Conservation (phyloP, 1,284 basidiomycete genomes). For the Sporisorium scitamineum region DNA sequence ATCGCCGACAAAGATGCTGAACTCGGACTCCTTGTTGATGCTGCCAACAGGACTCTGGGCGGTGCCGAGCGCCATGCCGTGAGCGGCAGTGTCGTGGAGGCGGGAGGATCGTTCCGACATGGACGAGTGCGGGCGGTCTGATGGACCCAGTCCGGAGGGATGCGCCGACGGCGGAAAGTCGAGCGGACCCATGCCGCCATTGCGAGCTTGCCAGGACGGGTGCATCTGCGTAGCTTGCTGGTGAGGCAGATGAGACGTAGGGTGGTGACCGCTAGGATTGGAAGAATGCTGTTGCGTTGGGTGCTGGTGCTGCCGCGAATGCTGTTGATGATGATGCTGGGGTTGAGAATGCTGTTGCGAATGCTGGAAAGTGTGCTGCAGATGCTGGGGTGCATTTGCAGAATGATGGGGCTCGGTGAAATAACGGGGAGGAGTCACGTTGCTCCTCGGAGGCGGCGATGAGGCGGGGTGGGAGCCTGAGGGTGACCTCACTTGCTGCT, state of each 20-base stretch:
- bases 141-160: conserved; percentile 17
- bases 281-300: conserved; percentile 8
- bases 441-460: conserved; percentile 41
- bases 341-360: conserved; percentile 11
- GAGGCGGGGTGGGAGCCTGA: conserved; percentile 41
- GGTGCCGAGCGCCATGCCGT: conserved; percentile 19
- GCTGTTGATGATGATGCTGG: conserved; percentile 15
- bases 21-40: conserved; percentile 45
- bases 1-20: conserved; percentile 63
- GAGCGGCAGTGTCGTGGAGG: conserved; percentile 9
- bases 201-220: conserved; percentile 27
- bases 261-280: conserved; percentile 6
- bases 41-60: conserved; percentile 32
- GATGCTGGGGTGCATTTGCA: conserved; percentile 22
- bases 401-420: conserved; percentile 27
- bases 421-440: conserved; percentile 42
- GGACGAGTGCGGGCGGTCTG: conserved; percentile 49
- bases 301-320: conserved; percentile 11
- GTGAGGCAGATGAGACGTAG: not conserved
- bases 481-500: conserved; percentile 24
- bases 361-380: conserved; percentile 15
- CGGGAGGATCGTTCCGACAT: conserved; percentile 37
- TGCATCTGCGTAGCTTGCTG: conserved; percentile 15
- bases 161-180: conserved; percentile 37
- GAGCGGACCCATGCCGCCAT: conserved; percentile 40